Evolutionary conservation across 2,329 filamentous ascomycete genomes (phyloP).

Genomic region (Alternaria metachromatica): DNA sequence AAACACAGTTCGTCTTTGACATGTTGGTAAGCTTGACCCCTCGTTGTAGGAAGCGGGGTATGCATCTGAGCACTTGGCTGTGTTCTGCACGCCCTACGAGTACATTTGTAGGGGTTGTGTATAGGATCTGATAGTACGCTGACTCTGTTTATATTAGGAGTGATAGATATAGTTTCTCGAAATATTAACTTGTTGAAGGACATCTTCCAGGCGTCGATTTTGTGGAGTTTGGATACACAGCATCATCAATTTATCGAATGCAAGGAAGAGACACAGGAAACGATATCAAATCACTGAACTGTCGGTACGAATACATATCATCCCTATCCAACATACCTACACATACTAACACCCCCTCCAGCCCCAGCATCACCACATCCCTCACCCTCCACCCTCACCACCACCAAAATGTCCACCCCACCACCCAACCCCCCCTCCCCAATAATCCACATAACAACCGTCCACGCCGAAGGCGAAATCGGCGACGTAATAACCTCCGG

Average conservation of each 20-base stretch:
- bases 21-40: not conserved
- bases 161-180: not conserved
- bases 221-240: not conserved
- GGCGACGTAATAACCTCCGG: slow-evolving; percentile 60
- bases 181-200: not conserved
- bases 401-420: not conserved
- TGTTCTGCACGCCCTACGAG: not conserved
- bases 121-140: not conserved
- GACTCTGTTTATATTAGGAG: not conserved
- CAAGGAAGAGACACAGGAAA: not conserved
- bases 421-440: not conserved
- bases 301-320: not conserved
- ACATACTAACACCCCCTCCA: not conserved
- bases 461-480: slow-evolving; percentile 54
- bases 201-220: not conserved
- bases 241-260: not conserved
- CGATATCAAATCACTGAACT: not conserved
- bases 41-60: not conserved
- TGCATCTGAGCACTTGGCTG: not conserved
- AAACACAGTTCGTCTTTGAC: not conserved
- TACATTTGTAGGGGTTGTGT: not conserved
- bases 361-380: not conserved
- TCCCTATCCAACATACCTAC: not conserved
- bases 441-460: slow-evolving; percentile 10
- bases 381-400: not conserved